Evolutionary conservation across 768 basidiomycete species (phyloP).

Genomic region (Hysterangium stoloniferum): DNA sequence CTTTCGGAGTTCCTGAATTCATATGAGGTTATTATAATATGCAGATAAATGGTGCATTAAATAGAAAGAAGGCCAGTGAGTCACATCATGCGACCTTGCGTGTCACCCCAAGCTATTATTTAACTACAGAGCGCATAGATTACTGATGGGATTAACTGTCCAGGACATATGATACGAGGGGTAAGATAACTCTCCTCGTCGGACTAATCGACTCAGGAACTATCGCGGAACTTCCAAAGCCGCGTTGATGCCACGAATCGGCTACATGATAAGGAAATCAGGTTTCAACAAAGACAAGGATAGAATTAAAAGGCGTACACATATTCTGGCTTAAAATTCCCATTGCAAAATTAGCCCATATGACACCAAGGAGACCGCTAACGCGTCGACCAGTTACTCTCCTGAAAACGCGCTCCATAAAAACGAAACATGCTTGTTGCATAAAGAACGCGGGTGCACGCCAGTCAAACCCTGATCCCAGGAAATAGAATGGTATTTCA

Average conservation of each 20-base stretch:
- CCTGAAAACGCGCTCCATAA: not conserved
- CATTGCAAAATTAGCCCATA: not conserved
- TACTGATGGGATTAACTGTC: too few species aligned
- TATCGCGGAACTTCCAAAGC: not conserved
- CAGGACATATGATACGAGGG: not conserved
- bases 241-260: not conserved
- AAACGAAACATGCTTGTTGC: not conserved
- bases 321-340: not conserved
- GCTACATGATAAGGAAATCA: not conserved
- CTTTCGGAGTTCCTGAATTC: too few species aligned
- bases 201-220: not conserved
- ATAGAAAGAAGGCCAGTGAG: too few species aligned
- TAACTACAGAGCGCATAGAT: too few species aligned
- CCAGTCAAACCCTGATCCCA: not conserved
- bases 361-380: not conserved
- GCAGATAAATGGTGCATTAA: too few species aligned
- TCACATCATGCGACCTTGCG: too few species aligned
- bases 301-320: not conserved
- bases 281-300: not conserved
- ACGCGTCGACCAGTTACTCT: not conserved
- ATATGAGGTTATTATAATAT: too few species aligned
- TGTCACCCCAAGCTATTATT: too few species aligned
- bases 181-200: not conserved
- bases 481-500: not conserved
- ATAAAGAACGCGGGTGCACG: not conserved